Evolutionary conservation across 78 protist species (phyloP).

Genomic region (Dictyostelium capitatum): DNA sequence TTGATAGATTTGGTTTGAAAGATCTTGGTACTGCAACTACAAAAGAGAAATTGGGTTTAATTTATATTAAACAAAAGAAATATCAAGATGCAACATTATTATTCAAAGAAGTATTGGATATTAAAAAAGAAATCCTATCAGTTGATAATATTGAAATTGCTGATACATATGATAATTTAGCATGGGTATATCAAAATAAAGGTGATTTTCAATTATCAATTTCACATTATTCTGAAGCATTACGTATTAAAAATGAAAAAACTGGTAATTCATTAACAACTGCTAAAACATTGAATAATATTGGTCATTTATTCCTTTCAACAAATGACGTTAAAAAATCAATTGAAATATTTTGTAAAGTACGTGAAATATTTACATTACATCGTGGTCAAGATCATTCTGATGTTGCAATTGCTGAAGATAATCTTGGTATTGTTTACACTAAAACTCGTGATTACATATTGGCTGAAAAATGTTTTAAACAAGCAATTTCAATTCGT

Average conservation of each 20-base stretch:
- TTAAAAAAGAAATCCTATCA: neutral
- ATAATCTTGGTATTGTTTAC: slow-evolving; percentile 52
- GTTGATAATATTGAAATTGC: slow-evolving; percentile 51
- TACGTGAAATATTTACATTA: slow-evolving; percentile 30
- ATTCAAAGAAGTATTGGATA: slow-evolving; percentile 11
- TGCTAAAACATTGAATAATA: slow-evolving; percentile 70
- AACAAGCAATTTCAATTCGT: slow-evolving; percentile 27
- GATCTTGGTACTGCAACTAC: slow-evolving; percentile 31
- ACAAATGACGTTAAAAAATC: slow-evolving; percentile 3
- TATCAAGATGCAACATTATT: slow-evolving; percentile 8
- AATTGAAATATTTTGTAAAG: slow-evolving; percentile 33
- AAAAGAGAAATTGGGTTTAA: slow-evolving; percentile 43
- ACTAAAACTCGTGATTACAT: slow-evolving; percentile 19
- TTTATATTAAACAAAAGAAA: slow-evolving; percentile 46
- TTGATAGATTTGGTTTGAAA: slow-evolving; percentile 28
- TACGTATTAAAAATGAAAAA: slow-evolving; percentile 46
- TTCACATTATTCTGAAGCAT: slow-evolving; percentile 26
- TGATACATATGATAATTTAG: slow-evolving; percentile 61
- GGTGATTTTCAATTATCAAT: slow-evolving; percentile 21
- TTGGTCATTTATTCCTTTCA: slow-evolving; percentile 40
- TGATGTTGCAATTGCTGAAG: slow-evolving; percentile 45
- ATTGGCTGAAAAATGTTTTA: slow-evolving; percentile 30
- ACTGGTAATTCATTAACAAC: slow-evolving; percentile 39
- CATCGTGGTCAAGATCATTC: slow-evolving; percentile 44
- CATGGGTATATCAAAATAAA: slow-evolving; percentile 55